Conservation (phyloP, 495 filamentous ascomycete genomes). For the Neurospora terricola region DNA sequence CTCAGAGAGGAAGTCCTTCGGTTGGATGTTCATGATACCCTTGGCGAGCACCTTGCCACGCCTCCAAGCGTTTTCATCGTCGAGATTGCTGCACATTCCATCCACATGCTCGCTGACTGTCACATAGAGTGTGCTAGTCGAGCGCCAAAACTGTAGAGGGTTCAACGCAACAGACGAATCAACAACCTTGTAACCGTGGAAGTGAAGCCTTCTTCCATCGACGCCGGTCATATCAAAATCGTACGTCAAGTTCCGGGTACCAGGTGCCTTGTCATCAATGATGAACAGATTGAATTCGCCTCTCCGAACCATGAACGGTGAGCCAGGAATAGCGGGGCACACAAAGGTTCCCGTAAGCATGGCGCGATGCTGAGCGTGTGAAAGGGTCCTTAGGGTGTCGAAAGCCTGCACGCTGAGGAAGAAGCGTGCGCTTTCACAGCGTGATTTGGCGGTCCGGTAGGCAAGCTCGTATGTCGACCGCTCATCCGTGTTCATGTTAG, state of each 20-base stretch:
- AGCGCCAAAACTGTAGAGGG: conserved; percentile 45
- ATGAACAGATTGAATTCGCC: conserved; percentile 51
- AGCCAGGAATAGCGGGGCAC: conserved; percentile 43
- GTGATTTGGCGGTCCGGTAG: conserved; percentile 39
- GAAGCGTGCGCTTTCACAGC: conserved; percentile 47
- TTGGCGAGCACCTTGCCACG: conserved; percentile 39
- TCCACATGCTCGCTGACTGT: conserved; percentile 32
- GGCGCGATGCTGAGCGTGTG: conserved; percentile 39
- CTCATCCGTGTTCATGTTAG: conserved; percentile 34
- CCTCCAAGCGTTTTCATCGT: conserved; percentile 29
- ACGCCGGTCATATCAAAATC: conserved; percentile 48
- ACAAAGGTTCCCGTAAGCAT: conserved; percentile 55
- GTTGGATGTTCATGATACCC: conserved; percentile 50
- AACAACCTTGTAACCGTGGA: conserved; percentile 55
- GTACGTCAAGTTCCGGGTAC: conserved; percentile 50
- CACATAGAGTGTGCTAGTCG: conserved; percentile 54
- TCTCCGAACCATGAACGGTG: conserved; percentile 50
- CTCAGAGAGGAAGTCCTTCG: conserved; percentile 46
- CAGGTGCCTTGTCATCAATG: conserved; percentile 40
- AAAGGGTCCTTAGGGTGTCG: conserved; percentile 32
- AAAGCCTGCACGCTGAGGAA: conserved; percentile 50
- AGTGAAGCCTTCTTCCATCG: conserved; percentile 40
- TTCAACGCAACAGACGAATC: conserved; percentile 48
- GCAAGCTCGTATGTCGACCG: conserved; percentile 46
- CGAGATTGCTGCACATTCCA: conserved; percentile 20